Base-by-base conservation (phyloP, 148 eudicot genomes). In the Pharnaceum exiguum region DNA sequence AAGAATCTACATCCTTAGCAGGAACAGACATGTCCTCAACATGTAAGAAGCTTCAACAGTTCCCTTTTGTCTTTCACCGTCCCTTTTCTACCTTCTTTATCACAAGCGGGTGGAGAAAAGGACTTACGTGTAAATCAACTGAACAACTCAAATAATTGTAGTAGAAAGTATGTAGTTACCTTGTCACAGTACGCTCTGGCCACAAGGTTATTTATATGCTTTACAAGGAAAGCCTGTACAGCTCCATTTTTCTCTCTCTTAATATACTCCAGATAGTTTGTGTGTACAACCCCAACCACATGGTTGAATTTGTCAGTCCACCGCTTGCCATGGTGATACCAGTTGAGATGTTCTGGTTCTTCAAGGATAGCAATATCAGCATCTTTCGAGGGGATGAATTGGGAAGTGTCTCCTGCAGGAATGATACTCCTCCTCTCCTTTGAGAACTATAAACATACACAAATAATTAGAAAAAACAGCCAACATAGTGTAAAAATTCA, bases 301-400 rank as follows among this genome's bases (percentile, higher is more conserved):
- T 93, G 96, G 73, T 88, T 88, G 63, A 93, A 93, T 78, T 88
- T 93, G 67, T 88, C 96, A 63, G 96, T 93, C 98, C 98, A 93
- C n/a, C 98, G 79, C 63, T 76, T 85, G 40, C 98, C 98, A 79
- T 93, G 98, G 71, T 93, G 95, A 70, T 93, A 93, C 98, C 98
- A 93, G 59, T 88, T 93, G 64, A 93, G 68, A 73, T 93, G 98
- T 77, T 93, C 98, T 10, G 98, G 98, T 59, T 93, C 98, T 75
- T 93, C 98, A 29, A 93, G 85, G 66, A 93, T 85, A 59, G 95
- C 94, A 66, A 93, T 88, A 69, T 93, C 98, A 60, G 96, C 96
- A 57, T 85, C 95, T 84, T 81, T 88, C 5, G 86, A 77, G 53
- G 86, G 69, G 54, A 93, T 88, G 57, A 93, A 88, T 31, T 79